Conservation (phyloP, 371 early-diverging fungal genomes). For the Mucor lusitanicus region DNA sequence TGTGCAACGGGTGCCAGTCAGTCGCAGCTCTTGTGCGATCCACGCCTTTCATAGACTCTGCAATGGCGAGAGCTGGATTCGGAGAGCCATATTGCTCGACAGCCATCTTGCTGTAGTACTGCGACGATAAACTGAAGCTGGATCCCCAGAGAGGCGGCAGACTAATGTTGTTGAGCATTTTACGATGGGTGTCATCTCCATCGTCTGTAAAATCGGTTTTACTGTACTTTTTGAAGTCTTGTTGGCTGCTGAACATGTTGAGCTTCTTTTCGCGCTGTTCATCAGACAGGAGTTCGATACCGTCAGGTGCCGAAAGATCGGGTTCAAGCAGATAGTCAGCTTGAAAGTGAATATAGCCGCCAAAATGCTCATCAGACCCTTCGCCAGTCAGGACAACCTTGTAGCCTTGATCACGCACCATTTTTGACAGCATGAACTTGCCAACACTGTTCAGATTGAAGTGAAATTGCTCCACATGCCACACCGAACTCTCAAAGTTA, state of each 20-base stretch:
- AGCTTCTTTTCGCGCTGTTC: background rate
- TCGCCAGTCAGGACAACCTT: conserved; percentile 60
- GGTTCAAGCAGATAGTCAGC: conserved; percentile 27
- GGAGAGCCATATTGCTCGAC: conserved; percentile 1
- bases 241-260: background rate
- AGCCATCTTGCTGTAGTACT: background rate
- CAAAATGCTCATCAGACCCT: conserved; percentile 68
- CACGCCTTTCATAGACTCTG: conserved; percentile 10
- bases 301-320: conserved; percentile 9
- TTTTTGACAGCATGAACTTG: conserved; percentile 11
- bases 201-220: background rate
- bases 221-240: background rate
- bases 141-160: background rate
- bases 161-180: background rate
- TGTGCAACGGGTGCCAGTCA: conserved; percentile 25
- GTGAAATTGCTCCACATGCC: conserved; percentile 16
- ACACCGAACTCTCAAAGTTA: conserved; percentile 15
- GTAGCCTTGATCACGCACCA: conserved; percentile 35
- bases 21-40: conserved; percentile 2
- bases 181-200: no score
- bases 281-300: conserved; percentile 1
- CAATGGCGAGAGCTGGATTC: conserved; percentile 1
- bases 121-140: background rate
- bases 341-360: conserved; percentile 58
- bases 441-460: conserved; percentile 10